Percentiles rank a stretch among this genome's conserved stretches.
Evolutionary conservation across 495 filamentous ascomycete species (phyloP).

Genomic region (Podospora comata): DNA sequence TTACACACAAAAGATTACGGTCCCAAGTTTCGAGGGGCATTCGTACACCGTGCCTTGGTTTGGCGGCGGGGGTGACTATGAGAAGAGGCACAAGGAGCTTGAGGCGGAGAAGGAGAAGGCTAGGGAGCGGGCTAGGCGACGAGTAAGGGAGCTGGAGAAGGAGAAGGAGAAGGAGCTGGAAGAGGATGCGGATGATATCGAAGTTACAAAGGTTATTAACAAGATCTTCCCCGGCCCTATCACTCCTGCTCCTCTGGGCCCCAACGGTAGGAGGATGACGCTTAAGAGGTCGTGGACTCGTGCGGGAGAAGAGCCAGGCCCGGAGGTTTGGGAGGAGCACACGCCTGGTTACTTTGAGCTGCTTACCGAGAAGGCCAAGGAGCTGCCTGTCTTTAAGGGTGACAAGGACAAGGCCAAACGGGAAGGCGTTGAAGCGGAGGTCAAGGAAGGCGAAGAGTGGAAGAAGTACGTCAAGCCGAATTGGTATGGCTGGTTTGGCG

Average conservation of each 20-base stretch:
- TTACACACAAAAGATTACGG: background rate
- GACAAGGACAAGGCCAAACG: constrained; percentile 14
- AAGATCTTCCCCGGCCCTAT: background rate
- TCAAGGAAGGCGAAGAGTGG: background rate
- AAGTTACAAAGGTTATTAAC: background rate
- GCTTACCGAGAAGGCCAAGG: constrained; percentile 22
- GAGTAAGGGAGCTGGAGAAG: background rate
- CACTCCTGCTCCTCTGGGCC: background rate
- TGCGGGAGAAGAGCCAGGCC: background rate
- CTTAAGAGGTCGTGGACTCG: background rate
- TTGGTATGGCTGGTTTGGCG: background rate
- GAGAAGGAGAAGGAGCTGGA: background rate
- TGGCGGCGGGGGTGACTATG: background rate
- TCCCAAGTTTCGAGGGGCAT: background rate
- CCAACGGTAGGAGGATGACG: background rate
- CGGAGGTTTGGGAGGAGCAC: constrained; percentile 16
- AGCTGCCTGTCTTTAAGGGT: constrained; percentile 32
- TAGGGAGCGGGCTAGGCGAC: background rate
- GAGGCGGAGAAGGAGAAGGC: background rate
- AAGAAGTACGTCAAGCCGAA: background rate
- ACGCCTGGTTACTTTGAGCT: constrained; percentile 4
- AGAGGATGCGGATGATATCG: background rate
- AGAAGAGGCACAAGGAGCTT: background rate
- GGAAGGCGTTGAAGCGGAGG: background rate
- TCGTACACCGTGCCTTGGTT: background rate